Evolutionary conservation across 2,329 filamentous ascomycete species (phyloP), one percentile per base, ranked within the genome.

Genomic region (Aspergillus hortae): DNA sequence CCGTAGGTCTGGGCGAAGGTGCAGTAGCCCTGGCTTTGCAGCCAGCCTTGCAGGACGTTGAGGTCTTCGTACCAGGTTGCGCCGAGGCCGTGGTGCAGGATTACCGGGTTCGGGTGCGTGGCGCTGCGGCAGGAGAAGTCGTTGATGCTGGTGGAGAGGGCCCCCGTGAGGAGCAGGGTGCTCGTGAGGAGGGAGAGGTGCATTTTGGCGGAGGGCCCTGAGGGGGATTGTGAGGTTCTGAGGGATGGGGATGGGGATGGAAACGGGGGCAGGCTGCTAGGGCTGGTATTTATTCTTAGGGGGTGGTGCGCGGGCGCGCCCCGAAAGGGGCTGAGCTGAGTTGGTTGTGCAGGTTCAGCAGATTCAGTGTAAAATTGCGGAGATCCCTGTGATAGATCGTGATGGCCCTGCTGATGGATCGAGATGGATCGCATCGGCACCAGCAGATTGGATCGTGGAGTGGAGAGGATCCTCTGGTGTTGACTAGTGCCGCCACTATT

Each of bases 1-100:
- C 74, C 74, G 58, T 76, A 76, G 9, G 73, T 74, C 15, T 60
- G 53, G 1, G 74, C 67, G 58, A 68, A 76, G 15, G 73, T 74
- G 65, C 74, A 76, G 61, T 73, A 74, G 25, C 68, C 71, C 41
- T 71, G 61, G 2, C 53, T 48, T 32, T 69, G 66, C 11, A 72
- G 63, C 65, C 67, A 71, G 56, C 55, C 60, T 56, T 71, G 67
- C 6, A 72, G 53, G 49, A 53, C 60, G 54, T 71, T 71, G 19
- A 72, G 54, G 55, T 72, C 68, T 52, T 71, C 69, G 51, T 71
- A 70, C 56, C 51, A 69, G 6, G 67, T 71, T 4, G 69, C 69
- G 21, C 68, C 68, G 7, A 72, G 66, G 6, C 69, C 69, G 53
- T 72, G 69, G 1, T 72, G 62, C 32, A 72, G 60, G 25, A 72